Percentiles rank a stretch among this genome's conserved stretches.
Conservation (phyloP, 768 basidiomycete genomes). For the Agaricus subrufescens region DNA sequence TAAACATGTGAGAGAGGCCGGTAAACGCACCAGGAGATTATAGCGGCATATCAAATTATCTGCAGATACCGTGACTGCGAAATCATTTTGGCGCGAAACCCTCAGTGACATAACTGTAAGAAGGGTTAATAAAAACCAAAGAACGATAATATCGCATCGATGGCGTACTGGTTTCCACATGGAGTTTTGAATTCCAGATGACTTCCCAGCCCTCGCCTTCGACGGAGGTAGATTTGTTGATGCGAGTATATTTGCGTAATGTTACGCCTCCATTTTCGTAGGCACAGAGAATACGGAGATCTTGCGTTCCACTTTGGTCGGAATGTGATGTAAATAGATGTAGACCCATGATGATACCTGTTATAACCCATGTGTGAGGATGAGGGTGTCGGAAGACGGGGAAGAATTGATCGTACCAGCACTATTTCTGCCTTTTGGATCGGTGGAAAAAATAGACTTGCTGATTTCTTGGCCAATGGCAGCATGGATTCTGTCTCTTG, state of each 20-base stretch:
- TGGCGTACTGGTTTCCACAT: constrained; percentile 66
- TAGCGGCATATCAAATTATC: constrained; percentile 76
- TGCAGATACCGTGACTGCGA: constrained; percentile 80
- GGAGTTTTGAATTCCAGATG: constrained; percentile 62
- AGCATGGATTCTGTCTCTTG: constrained; percentile 68
- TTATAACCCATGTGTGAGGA: not conserved
- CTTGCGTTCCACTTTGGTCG: constrained; percentile 25
- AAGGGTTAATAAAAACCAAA: not conserved
- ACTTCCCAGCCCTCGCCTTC: constrained; percentile 73
- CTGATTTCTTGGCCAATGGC: constrained; percentile 65
- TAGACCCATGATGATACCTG: constrained; percentile 89
- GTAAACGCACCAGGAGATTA: constrained; percentile 43
- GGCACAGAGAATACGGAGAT: constrained; percentile 62
- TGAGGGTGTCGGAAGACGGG: not conserved
- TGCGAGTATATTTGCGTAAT: constrained; percentile 47
- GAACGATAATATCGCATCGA: not conserved
- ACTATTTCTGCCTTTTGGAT: constrained; percentile 48
- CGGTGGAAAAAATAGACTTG: constrained; percentile 30
- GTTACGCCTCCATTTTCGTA: constrained; percentile 91
- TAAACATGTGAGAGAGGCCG: not conserved
- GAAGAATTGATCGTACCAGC: constrained; percentile 39
- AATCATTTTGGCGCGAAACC: constrained; percentile 49
- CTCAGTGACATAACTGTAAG: constrained; percentile 80
- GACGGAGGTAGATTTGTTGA: constrained; percentile 44
- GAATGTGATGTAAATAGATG: constrained; percentile 47